Conservation (phyloP, 352 stramenopile species). For the Pythium sukuiense region DNA sequence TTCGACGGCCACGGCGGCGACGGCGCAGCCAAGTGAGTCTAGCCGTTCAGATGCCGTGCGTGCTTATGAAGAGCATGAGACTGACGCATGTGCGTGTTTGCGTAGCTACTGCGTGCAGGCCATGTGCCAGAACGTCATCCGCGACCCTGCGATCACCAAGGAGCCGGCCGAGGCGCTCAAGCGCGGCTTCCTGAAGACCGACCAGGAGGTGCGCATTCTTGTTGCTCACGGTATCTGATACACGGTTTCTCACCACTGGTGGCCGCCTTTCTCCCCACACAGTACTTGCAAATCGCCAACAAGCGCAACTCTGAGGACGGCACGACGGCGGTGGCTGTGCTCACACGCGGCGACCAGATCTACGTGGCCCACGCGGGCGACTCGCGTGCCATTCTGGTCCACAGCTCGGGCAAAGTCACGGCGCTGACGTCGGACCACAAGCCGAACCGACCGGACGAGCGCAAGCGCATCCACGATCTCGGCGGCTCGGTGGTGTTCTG, state of each 20-base stretch:
- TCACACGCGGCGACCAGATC: slow-evolving; percentile 73
- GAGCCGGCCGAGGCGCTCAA: slow-evolving; percentile 70
- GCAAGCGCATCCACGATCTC: slow-evolving; percentile 83
- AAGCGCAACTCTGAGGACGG: slow-evolving; percentile 84
- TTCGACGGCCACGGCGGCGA: slow-evolving; percentile 94
- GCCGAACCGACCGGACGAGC: slow-evolving; percentile 90
- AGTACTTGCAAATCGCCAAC: slow-evolving; percentile 87
- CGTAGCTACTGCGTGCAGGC: slow-evolving; percentile 78
- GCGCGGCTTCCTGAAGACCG: slow-evolving; percentile 77
- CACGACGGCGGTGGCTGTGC: slow-evolving; percentile 86
- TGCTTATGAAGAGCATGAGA: not conserved
- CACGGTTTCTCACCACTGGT: not conserved
- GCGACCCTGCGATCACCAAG: slow-evolving; percentile 62
- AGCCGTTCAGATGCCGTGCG: not conserved
- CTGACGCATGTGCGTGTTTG: slow-evolving; percentile 1
- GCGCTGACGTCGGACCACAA: slow-evolving; percentile 90
- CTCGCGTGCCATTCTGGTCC: slow-evolving; percentile 87
- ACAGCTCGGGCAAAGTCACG: slow-evolving; percentile 71
- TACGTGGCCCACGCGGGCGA: slow-evolving; percentile 91
- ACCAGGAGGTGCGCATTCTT: slow-evolving; percentile 54
- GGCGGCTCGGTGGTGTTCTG: slow-evolving; percentile 90
- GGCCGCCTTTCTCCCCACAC: not conserved
- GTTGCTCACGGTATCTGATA: not conserved
- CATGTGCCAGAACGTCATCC: slow-evolving; percentile 84
- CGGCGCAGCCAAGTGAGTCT: slow-evolving; percentile 83